Percentiles rank a stretch among this genome's conserved stretches.
Conservation (phyloP, 352 stramenopile genomes). For the Globisporangium uncinulatum region DNA sequence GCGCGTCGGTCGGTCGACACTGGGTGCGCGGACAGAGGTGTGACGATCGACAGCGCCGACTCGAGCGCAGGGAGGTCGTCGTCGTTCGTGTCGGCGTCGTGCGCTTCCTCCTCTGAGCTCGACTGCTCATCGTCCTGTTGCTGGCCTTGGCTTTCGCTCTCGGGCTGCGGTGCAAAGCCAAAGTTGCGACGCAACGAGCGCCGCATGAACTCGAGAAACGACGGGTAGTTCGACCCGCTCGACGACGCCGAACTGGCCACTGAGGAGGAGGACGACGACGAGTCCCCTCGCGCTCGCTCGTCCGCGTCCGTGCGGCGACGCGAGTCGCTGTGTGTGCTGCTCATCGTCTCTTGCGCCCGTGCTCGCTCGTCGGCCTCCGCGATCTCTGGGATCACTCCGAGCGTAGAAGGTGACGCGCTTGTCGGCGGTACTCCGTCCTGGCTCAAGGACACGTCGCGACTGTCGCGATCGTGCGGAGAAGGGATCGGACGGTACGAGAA, state of each 20-base stretch:
- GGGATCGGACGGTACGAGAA: constrained; percentile 16
- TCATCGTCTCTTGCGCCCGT: constrained; percentile 4
- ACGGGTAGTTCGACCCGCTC: constrained; percentile 16
- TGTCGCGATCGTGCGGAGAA: constrained; percentile 7
- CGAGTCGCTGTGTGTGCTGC: constrained; percentile 11
- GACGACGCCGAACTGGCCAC: background rate
- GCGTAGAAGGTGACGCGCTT: constrained; percentile 1
- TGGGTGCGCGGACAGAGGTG: background rate
- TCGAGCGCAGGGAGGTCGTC: constrained; percentile 9
- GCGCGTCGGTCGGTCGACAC: constrained; percentile 5
- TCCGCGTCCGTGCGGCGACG: constrained; percentile 2
- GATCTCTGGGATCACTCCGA: constrained; percentile 62
- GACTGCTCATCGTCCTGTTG: background rate
- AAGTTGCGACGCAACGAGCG: constrained; percentile 35
- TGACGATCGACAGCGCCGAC: constrained; percentile 4
- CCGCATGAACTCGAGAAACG: constrained; percentile 43
- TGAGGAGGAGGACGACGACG: constrained; percentile 22
- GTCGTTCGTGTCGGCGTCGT: background rate
- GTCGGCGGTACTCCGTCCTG: background rate
- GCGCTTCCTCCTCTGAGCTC: background rate
- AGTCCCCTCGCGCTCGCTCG: constrained; percentile 16
- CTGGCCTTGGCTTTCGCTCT: background rate
- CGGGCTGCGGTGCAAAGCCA: constrained; percentile 8
- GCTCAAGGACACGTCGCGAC: background rate
- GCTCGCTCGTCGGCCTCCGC: constrained; percentile 40